phyloP scores from a whole-genome alignment of 2,329 filamentous ascomycete species.

The Fusarium sp. region DNA sequence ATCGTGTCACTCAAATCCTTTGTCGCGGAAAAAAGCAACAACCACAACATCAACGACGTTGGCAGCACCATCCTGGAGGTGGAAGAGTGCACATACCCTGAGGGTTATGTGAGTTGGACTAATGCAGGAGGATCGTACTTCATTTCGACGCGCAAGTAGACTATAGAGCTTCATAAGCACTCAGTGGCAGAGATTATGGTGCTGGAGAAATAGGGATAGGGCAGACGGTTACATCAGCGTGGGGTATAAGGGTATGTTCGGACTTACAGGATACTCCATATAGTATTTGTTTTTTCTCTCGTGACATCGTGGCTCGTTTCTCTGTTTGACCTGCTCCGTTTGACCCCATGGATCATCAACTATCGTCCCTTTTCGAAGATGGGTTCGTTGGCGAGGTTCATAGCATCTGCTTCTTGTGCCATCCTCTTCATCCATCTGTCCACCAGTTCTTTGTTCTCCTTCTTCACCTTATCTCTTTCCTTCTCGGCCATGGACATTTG shows the following conservation, averaged over 20 bases:
- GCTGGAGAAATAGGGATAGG: constrained; percentile 30
- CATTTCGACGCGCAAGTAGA: constrained; percentile 79
- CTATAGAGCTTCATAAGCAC: constrained; percentile 45
- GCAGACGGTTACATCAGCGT: constrained; percentile 25
- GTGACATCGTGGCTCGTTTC: constrained; percentile 10
- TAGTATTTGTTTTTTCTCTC: constrained; percentile 41
- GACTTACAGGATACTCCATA: constrained; percentile 47
- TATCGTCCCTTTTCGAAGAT: constrained; percentile 44
- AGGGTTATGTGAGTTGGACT: constrained; percentile 90
- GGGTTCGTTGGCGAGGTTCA: constrained; percentile 74
- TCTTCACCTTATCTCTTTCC: constrained; percentile 73
- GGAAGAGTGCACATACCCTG: constrained; percentile 66
- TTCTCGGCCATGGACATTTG: constrained; percentile 88
- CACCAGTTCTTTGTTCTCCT: constrained; percentile 88
- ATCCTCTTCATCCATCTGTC: constrained; percentile 91
- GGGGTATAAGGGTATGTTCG: constrained; percentile 33
- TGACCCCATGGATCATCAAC: neutral
- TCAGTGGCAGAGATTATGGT: constrained; percentile 24
- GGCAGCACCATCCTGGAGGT: constrained; percentile 83
- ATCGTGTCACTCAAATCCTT: constrained; percentile 94
- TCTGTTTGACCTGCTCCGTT: neutral
- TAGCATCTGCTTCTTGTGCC: constrained; percentile 83
- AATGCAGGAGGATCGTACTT: constrained; percentile 85
- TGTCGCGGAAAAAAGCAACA: constrained; percentile 79
- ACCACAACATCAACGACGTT: constrained; percentile 79